Percentiles rank a stretch among this genome's conserved stretches.
phyloP scores from a whole-genome alignment of 2,329 filamentous ascomycete species.

The Fusarium pilosicola region DNA sequence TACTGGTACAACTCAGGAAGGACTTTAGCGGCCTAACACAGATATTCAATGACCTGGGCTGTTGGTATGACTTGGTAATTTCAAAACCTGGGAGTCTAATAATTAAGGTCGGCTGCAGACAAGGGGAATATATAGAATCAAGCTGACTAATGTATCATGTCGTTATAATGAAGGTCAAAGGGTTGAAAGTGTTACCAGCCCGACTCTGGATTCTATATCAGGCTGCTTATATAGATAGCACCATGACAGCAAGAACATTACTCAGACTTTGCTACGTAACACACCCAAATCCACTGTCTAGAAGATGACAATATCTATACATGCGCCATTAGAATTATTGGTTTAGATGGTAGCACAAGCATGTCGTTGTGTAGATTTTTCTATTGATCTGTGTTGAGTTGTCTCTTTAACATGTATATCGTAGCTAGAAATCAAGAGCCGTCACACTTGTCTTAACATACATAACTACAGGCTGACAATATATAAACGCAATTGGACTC shows the following conservation, averaged over 20 bases:
- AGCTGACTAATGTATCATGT: too few relatives aligned
- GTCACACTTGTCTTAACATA: neutral
- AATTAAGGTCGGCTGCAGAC: neutral
- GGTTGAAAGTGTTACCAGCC: neutral
- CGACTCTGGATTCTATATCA: neutral
- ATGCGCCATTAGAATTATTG: neutral
- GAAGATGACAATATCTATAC: neutral
- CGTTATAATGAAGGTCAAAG: neutral
- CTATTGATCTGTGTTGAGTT: neutral
- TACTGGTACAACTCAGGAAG: too few relatives aligned
- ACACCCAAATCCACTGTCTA: neutral
- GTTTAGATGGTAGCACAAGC: neutral
- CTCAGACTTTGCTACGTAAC: neutral
- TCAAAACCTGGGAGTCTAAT: neutral
- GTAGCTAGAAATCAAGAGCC: neutral
- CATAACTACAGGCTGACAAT: neutral
- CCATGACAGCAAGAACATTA: neutral
- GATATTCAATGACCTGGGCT: neutral
- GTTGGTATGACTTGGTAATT: neutral
- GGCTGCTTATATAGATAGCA: neutral
- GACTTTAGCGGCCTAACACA: neutral
- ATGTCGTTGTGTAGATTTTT: neutral
- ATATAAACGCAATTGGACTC: neutral
- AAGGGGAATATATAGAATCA: neutral
- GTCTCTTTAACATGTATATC: neutral